Conservation (phyloP, 1,284 basidiomycete species). For the Tylopilus sp. region DNA sequence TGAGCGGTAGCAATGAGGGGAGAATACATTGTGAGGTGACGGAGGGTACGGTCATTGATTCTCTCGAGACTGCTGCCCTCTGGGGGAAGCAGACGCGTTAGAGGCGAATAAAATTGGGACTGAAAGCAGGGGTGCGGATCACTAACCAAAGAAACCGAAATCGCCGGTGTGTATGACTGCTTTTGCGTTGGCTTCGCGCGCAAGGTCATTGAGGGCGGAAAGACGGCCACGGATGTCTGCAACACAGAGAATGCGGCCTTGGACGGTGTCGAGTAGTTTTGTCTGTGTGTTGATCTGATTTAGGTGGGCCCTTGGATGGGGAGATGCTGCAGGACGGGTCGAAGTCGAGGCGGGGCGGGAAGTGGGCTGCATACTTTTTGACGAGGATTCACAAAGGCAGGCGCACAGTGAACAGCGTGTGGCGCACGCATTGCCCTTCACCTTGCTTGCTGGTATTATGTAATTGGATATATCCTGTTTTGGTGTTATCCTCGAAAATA, state of each 20-base stretch:
- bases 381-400: conserved; percentile 22
- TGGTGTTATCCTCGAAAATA: conserved; percentile 12
- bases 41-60: conserved; percentile 92
- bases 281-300: conserved; percentile 73
- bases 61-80: conserved; percentile 81
- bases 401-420: conserved; percentile 5
- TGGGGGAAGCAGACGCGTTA: conserved; percentile 34
- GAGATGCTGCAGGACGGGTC: conserved; percentile 54
- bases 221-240: conserved; percentile 93
- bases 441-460: conserved; percentile 18
- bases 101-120: conserved; percentile 2
- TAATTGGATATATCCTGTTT: conserved; percentile 28
- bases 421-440: background rate
- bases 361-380: conserved; percentile 39
- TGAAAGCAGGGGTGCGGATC: conserved; percentile 1
- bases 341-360: conserved; percentile 61
- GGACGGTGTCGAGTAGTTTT: conserved; percentile 68
- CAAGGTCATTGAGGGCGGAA: conserved; percentile 87
- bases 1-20: conserved; percentile 87
- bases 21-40: conserved; percentile 96
- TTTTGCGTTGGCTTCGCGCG: conserved; percentile 83
- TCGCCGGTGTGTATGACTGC: conserved; percentile 99
- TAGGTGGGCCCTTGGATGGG: conserved; percentile 48
- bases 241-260: conserved; percentile 91
- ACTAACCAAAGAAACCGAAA: conserved; percentile 94